Evolutionary conservation across 1,284 basidiomycete genomes (phyloP).

Genomic region (Ustilago loliicola): DNA sequence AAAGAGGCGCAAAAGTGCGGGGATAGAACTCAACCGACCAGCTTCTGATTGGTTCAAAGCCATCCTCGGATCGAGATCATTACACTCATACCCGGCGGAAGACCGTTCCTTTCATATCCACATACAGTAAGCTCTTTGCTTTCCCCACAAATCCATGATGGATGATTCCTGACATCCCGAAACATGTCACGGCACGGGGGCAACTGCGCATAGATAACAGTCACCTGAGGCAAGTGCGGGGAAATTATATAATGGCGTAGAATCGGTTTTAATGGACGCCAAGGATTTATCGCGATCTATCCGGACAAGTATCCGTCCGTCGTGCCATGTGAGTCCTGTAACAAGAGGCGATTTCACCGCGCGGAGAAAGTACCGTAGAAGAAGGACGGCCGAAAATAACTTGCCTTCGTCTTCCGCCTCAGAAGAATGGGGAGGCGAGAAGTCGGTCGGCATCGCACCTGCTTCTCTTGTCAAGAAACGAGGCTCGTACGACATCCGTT

Average conservation of each 20-base stretch:
- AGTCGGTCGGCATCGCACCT: neutral
- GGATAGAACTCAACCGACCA: slow-evolving; percentile 2
- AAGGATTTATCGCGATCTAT: slow-evolving; percentile 7
- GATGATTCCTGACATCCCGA: neutral
- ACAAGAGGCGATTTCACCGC: neutral
- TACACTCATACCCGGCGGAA: too few relatives aligned
- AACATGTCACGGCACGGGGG: neutral
- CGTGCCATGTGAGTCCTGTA: slow-evolving; percentile 1
- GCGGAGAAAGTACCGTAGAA: too few relatives aligned
- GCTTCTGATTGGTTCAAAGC: slow-evolving; percentile 3
- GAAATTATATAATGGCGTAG: neutral
- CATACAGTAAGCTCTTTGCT: too few relatives aligned
- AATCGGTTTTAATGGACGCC: slow-evolving; percentile 11
- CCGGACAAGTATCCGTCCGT: slow-evolving; percentile 7
- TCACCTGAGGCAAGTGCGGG: neutral
- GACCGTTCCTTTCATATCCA: too few relatives aligned
- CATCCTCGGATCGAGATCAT: neutral
- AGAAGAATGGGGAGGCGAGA: too few relatives aligned
- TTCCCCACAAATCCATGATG: neutral
- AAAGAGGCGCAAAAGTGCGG: slow-evolving; percentile 4
- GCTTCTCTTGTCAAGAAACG: neutral
- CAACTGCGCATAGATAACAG: neutral
- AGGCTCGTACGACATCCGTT: neutral
- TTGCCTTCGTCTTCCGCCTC: neutral
- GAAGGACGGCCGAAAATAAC: neutral